Conservation (phyloP, 2,329 filamentous ascomycete genomes). For the Malbranchea zuffiana region DNA sequence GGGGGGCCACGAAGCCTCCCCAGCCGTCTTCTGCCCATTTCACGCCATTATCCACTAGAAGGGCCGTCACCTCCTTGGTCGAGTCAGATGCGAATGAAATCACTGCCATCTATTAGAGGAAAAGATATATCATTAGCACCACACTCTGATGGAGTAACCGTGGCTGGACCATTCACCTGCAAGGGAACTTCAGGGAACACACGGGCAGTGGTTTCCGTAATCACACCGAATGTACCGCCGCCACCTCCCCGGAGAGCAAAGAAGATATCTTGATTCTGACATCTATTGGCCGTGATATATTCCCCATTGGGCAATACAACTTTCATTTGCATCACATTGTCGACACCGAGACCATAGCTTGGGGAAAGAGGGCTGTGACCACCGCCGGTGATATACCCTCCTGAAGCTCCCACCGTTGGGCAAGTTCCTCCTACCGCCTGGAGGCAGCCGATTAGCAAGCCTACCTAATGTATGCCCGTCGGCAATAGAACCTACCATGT, state of each 20-base stretch:
- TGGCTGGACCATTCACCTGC: conserved; percentile 7
- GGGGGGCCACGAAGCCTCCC: conserved; percentile 15
- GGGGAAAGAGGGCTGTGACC: conserved; percentile 46
- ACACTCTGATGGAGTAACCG: conserved; percentile 6
- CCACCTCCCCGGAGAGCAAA: conserved; percentile 53
- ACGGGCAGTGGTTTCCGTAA: conserved; percentile 23
- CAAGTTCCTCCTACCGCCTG: conserved; percentile 46
- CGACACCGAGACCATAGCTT: conserved; percentile 48
- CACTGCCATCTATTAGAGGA: conserved; percentile 7
- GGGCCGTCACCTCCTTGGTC: conserved; percentile 5
- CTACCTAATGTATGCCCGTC: background rate
- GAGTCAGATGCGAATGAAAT: conserved; percentile 2
- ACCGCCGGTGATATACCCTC: conserved; percentile 39
- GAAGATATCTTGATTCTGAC: conserved; percentile 46
- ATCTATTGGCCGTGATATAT: conserved; percentile 39
- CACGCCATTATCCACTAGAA: conserved; percentile 13
- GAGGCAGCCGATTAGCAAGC: too few relatives aligned
- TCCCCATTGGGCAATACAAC: conserved; percentile 42
- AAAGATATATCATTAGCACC: conserved; percentile 3
- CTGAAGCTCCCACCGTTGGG: conserved; percentile 41
- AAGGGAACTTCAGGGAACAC: conserved; percentile 15
- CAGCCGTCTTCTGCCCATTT: conserved; percentile 18
- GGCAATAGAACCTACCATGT: conserved; percentile 11
- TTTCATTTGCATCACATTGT: conserved; percentile 47
- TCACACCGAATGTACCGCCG: conserved; percentile 48